Conservation (phyloP, 768 basidiomycete genomes). For the Tulasnella calospora region DNA sequence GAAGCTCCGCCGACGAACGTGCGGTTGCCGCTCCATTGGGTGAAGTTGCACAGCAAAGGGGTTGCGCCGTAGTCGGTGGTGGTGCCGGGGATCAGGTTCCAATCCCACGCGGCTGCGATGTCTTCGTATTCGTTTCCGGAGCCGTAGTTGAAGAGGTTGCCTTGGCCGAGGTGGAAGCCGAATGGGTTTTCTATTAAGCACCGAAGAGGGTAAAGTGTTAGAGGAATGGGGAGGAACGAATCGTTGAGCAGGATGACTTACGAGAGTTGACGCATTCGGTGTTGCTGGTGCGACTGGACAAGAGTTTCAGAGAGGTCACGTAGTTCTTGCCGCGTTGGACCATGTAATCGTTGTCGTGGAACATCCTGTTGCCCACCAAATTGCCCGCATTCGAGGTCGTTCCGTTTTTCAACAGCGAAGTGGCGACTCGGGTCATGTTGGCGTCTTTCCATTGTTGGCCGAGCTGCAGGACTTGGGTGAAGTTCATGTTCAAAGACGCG, state of each 20-base stretch:
- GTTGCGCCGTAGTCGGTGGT: constrained; percentile 62
- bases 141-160: constrained; percentile 58
- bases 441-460: constrained; percentile 51
- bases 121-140: constrained; percentile 67
- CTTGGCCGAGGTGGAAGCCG: constrained; percentile 70
- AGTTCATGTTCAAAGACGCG: constrained; percentile 51
- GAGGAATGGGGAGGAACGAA: no score
- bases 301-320: constrained; percentile 59
- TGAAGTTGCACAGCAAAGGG: constrained; percentile 46
- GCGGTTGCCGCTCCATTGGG: constrained; percentile 46
- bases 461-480: constrained; percentile 48
- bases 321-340: constrained; percentile 61
- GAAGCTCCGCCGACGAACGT: constrained; percentile 64
- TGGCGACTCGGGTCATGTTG: constrained; percentile 42
- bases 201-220: no score
- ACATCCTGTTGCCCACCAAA: constrained; percentile 58
- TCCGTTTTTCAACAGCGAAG: constrained; percentile 38
- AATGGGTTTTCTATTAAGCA: constrained; percentile 47
- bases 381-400: constrained; percentile 52
- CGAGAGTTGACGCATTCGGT: constrained; percentile 56
- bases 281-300: constrained; percentile 53
- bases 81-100: constrained; percentile 70
- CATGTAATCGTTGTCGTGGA: constrained; percentile 67
- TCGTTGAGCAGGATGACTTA: not conserved
- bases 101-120: constrained; percentile 68